Evolutionary conservation across 345 rosid genomes (phyloP).

Genomic region (Citrus trifoliata): DNA sequence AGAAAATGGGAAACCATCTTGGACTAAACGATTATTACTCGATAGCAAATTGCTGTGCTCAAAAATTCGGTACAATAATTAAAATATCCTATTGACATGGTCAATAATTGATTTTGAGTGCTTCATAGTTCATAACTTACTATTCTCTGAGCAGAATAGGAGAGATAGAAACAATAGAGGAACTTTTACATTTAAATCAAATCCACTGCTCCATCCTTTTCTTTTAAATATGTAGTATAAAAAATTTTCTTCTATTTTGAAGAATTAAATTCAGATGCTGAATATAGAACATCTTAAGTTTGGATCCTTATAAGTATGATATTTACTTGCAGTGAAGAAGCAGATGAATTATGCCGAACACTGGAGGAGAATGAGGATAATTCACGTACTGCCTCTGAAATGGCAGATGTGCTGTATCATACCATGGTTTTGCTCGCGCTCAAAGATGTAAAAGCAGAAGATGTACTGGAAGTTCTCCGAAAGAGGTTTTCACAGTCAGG

Average conservation of each 20-base stretch:
- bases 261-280: background rate
- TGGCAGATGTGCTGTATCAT: slow-evolving; percentile 90
- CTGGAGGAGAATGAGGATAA: slow-evolving; percentile 72
- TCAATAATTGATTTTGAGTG: background rate
- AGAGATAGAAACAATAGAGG: background rate
- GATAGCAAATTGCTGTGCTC: slow-evolving; percentile 10
- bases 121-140: background rate
- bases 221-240: background rate
- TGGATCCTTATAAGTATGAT: background rate
- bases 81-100: background rate
- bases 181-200: background rate
- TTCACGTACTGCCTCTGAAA: slow-evolving; percentile 68
- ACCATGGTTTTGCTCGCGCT: slow-evolving; percentile 69
- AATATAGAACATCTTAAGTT: background rate
- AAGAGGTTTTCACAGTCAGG: slow-evolving; percentile 76
- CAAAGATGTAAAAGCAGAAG: slow-evolving; percentile 61
- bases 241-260: background rate
- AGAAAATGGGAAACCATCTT: slow-evolving; percentile 70
- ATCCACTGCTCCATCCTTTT: background rate
- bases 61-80: background rate
- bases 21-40: slow-evolving; percentile 45
- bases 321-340: slow-evolving; percentile 66
- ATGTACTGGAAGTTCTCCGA: slow-evolving; percentile 63
- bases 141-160: background rate
- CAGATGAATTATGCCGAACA: slow-evolving; percentile 82